Evolutionary conservation across 2,329 filamentous ascomycete species (phyloP).

Genomic region (Diaporthe sp.): DNA sequence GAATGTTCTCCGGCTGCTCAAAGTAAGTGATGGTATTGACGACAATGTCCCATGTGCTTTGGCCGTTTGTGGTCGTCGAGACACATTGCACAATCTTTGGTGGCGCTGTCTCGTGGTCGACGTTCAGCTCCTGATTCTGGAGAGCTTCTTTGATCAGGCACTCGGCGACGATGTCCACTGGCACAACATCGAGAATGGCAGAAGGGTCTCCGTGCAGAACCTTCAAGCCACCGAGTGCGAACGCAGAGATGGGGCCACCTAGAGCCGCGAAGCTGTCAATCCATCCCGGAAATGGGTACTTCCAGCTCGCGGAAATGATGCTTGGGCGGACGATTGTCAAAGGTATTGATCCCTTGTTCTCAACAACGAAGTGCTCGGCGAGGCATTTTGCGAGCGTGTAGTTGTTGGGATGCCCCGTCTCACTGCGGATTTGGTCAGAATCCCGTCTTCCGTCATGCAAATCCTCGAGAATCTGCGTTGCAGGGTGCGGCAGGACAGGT

Average conservation of each 20-base stretch:
- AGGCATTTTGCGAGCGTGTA: slow-evolving; percentile 42
- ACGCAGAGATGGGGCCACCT: slow-evolving; percentile 36
- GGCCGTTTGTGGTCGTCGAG: slow-evolving; percentile 24
- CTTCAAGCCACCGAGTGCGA: slow-evolving; percentile 37
- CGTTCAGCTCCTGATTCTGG: neutral
- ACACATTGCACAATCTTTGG: slow-evolving; percentile 37
- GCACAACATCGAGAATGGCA: slow-evolving; percentile 38
- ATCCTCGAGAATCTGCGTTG: slow-evolving; percentile 29
- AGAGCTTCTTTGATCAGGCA: slow-evolving; percentile 39
- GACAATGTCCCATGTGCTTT: slow-evolving; percentile 36
- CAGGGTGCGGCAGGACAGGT: slow-evolving; percentile 28
- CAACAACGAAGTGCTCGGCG: slow-evolving; percentile 38
- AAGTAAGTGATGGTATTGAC: slow-evolving; percentile 32
- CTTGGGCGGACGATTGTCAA: slow-evolving; percentile 41
- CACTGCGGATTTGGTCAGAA: slow-evolving; percentile 16
- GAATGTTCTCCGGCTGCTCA: slow-evolving; percentile 32
- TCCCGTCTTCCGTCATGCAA: slow-evolving; percentile 33
- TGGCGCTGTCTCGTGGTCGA: slow-evolving; percentile 28
- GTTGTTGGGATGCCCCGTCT: slow-evolving; percentile 41
- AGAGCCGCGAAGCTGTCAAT: slow-evolving; percentile 42
- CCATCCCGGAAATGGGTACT: slow-evolving; percentile 40
- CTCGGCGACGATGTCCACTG: slow-evolving; percentile 40
- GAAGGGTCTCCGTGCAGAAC: slow-evolving; percentile 39
- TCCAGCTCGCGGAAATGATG: slow-evolving; percentile 39
- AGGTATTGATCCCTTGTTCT: slow-evolving; percentile 31